phyloP scores from a whole-genome alignment of 2,329 filamentous ascomycete species.

The Verticillium tricorpus region DNA sequence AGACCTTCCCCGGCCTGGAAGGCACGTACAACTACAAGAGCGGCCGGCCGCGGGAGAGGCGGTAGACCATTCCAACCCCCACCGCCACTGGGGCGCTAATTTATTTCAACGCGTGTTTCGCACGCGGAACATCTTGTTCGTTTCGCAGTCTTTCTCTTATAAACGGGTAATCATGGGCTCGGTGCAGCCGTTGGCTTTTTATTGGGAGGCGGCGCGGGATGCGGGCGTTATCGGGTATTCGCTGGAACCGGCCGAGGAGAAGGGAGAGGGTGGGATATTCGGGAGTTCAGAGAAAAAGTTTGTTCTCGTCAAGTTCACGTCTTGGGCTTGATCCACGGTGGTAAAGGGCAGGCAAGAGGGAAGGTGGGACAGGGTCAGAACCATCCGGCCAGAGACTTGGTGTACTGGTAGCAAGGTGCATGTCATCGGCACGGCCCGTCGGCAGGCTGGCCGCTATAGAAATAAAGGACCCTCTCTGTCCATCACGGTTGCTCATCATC shows the following conservation, averaged over 20 bases:
- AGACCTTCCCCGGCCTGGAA: constrained; percentile 55
- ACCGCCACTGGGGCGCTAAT: no score
- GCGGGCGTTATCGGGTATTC: neutral
- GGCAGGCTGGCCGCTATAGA: neutral
- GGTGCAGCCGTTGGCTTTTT: neutral
- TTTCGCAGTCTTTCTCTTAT: neutral
- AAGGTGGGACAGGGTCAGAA: neutral
- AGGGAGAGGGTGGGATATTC: neutral
- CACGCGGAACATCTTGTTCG: neutral
- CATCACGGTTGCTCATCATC: no score
- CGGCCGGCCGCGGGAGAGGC: neutral
- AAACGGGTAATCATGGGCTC: neutral
- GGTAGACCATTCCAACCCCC: neutral
- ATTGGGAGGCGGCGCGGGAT: neutral
- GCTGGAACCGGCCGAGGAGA: neutral
- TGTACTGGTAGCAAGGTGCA: neutral
- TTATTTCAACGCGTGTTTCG: no score
- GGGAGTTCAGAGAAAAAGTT: neutral
- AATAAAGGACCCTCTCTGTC: neutral
- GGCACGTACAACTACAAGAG: constrained; percentile 36
- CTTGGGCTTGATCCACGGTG: neutral
- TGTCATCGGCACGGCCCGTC: neutral
- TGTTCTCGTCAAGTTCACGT: neutral
- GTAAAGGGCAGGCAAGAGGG: neutral
- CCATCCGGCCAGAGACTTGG: neutral